These are phyloP conservation scores for Pouteria campechiana DNA, from an alignment of 179 eudicot genomes.

Conservation along the genomic window DNA sequence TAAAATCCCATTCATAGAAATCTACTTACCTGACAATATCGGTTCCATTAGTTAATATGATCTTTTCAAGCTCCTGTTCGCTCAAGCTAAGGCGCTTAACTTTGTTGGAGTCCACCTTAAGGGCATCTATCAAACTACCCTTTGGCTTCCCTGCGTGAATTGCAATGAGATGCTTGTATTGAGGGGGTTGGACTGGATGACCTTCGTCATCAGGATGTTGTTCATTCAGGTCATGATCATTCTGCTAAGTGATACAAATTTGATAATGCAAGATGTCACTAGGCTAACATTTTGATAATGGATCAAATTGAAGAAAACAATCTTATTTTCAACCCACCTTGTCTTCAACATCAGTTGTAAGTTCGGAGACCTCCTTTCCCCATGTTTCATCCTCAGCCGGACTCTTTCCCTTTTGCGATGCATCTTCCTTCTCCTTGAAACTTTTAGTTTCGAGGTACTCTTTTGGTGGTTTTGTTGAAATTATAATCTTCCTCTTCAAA, in stretches of 20 bases:
- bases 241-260: constrained; percentile 38
- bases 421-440: constrained; percentile 18
- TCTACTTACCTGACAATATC: constrained; percentile 79
- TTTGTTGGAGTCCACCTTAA: constrained; percentile 43
- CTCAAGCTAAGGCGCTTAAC: constrained; percentile 75
- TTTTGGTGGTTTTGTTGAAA: constrained; percentile 93
- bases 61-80: constrained; percentile 72
- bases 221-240: constrained; percentile 20
- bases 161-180: constrained; percentile 50
- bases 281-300: too few species aligned
- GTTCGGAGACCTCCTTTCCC: constrained; percentile 41
- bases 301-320: too few species aligned
- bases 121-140: constrained; percentile 51
- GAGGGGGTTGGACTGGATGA: constrained; percentile 29
- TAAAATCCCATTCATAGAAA: too few species aligned
- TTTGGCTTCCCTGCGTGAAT: constrained; percentile 61
- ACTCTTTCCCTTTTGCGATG: constrained; percentile 24
- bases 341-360: constrained; percentile 17
- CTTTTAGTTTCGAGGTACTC: constrained; percentile 58
- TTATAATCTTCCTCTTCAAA: constrained; percentile 48
- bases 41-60: constrained; percentile 38
- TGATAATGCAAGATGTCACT: too few species aligned
- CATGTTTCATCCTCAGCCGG: constrained; percentile 50
- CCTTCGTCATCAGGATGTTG: constrained; percentile 18
- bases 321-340: constrained; percentile 36